Conservation (phyloP, 2,329 filamentous ascomycete species). For the Exophiala sp. region DNA sequence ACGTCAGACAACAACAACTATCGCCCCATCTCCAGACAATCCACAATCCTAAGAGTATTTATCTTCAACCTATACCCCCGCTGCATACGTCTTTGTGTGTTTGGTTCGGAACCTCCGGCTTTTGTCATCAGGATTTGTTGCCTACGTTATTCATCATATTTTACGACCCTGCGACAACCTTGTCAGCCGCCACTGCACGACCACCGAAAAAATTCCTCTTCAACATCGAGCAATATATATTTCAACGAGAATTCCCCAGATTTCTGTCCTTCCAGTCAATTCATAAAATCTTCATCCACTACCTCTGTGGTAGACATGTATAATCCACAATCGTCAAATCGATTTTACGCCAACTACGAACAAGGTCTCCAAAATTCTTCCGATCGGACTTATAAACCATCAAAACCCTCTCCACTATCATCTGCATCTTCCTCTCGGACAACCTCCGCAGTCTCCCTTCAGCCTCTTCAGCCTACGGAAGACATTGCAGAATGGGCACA, state of each 20-base stretch:
- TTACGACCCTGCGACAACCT: not conserved
- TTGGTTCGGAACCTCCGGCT: not conserved
- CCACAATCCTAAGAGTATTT: too few relatives aligned
- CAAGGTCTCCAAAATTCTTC: conserved; percentile 2
- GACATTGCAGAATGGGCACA: conserved; percentile 28
- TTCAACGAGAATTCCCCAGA: not conserved
- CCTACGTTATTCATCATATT: not conserved
- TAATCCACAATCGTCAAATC: conserved; percentile 6
- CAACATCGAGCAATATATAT: not conserved
- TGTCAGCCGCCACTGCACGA: not conserved
- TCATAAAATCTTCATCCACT: not conserved
- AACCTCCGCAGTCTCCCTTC: conserved; percentile 11
- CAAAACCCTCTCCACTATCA: conserved; percentile 12
- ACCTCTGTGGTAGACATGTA: conserved; percentile 5
- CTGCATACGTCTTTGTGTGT: not conserved
- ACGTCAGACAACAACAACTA: too few relatives aligned
- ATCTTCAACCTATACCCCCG: too few relatives aligned
- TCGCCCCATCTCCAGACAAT: too few relatives aligned
- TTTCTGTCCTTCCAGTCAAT: not conserved
- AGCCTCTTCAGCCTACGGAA: conserved; percentile 19
- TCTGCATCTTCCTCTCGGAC: conserved; percentile 21
- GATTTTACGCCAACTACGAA: conserved; percentile 17
- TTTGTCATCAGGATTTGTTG: too few relatives aligned
- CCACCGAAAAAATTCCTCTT: not conserved
- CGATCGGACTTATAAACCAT: not conserved